Conservation (phyloP, 495 filamentous ascomycete species). For the Penicillium roqueforti region DNA sequence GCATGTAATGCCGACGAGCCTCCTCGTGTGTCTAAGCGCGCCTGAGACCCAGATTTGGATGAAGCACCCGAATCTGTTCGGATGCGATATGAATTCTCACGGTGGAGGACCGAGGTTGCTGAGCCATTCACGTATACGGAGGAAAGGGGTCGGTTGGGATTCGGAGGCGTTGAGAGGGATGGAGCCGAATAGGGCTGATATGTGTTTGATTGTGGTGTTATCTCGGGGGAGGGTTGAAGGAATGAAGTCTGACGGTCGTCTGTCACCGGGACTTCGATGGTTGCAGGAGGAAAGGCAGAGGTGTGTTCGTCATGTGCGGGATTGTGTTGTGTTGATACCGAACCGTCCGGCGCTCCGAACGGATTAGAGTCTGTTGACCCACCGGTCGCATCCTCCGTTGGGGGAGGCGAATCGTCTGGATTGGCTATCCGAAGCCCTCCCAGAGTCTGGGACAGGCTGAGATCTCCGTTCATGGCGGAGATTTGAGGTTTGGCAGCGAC, state of each 20-base stretch:
- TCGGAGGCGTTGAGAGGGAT: constrained; percentile 36
- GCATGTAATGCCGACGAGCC: constrained; percentile 60
- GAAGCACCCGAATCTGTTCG: constrained; percentile 63
- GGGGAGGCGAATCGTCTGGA: constrained; percentile 75
- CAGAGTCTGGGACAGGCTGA: constrained; percentile 87
- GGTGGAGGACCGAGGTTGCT: constrained; percentile 32
- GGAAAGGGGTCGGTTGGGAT: constrained; percentile 51
- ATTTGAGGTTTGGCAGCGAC: constrained; percentile 6
- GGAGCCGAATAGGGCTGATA: constrained; percentile 42
- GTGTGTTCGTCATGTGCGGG: constrained; percentile 17
- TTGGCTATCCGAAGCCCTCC: constrained; percentile 97
- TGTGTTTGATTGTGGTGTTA: constrained; percentile 21
- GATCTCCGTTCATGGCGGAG: constrained; percentile 76
- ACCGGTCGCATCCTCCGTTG: constrained; percentile 44
- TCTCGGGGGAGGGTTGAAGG: constrained; percentile 19
- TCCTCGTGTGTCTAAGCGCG: constrained; percentile 57
- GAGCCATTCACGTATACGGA: constrained; percentile 50
- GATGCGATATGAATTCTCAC: constrained; percentile 52
- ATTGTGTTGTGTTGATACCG: constrained; percentile 27
- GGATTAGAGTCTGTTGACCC: constrained; percentile 21
- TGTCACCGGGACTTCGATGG: constrained; percentile 17
- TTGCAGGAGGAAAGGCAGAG: constrained; percentile 21
- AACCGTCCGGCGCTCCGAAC: constrained; percentile 24
- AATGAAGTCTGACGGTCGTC: constrained; percentile 32
- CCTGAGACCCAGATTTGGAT: constrained; percentile 52